phyloP scores from a whole-genome alignment of 805 yeast species.

The Starmera dryadoides region DNA sequence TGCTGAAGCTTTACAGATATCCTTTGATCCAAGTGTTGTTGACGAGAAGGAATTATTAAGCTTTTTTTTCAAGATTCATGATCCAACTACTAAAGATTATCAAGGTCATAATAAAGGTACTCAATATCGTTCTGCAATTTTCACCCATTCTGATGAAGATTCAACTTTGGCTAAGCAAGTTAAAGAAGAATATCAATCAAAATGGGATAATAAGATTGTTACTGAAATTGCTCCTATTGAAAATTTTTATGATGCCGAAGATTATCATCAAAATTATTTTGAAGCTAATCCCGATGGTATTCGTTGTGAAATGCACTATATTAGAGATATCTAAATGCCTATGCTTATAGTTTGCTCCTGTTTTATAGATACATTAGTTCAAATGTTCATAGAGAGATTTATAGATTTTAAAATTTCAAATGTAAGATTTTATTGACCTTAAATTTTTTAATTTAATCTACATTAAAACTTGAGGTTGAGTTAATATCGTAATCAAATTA shows the following conservation, averaged over 20 bases:
- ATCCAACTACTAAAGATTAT: slow-evolving; percentile 75
- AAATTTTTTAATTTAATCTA: no score
- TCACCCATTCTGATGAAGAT: slow-evolving; percentile 45
- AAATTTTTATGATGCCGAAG: slow-evolving; percentile 90
- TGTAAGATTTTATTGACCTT: no score
- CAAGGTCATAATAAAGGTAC: slow-evolving; percentile 91
- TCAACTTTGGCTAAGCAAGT: slow-evolving; percentile 35
- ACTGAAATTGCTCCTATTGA: slow-evolving; percentile 64
- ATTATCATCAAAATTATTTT: slow-evolving; percentile 82
- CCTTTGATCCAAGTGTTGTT: slow-evolving; percentile 65
- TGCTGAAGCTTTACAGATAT: slow-evolving; percentile 81
- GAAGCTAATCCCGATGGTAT: slow-evolving; percentile 78
- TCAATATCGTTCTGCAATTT: slow-evolving; percentile 84
- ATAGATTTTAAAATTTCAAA: no score
- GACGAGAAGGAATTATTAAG: slow-evolving; percentile 58
- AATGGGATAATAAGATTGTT: slow-evolving; percentile 62
- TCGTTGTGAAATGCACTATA: slow-evolving; percentile 83
- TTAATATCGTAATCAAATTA: no score
- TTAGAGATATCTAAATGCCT: slow-evolving; percentile 39
- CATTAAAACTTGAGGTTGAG: no score
- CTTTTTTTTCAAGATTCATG: slow-evolving; percentile 88
- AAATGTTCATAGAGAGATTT: no score
- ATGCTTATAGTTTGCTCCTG: not conserved
- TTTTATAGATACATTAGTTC: no score
- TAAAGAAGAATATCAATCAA: slow-evolving; percentile 51